A percentile compares a stretch with the other conserved stretches of the same genome.
These are phyloP conservation scores for Aurantiochytrium sp. DNA, from an alignment of 108 stramenopile species.

Conservation along the genomic window DNA sequence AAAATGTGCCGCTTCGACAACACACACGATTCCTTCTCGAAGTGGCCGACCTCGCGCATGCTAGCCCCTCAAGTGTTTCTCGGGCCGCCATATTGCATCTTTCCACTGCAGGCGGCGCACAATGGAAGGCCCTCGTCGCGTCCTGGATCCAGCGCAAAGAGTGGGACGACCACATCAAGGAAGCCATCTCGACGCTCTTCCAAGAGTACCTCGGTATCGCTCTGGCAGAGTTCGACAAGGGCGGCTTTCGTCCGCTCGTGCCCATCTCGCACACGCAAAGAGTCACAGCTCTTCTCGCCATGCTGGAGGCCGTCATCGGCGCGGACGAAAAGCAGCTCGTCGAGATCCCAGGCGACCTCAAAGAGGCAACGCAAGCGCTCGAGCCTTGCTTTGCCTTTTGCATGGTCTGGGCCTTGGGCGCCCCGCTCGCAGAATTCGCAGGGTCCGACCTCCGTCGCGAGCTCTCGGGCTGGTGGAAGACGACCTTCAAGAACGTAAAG, in stretches of 20 bases:
- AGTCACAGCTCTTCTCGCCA: conserved; percentile 63
- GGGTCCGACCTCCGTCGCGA: conserved; percentile 70
- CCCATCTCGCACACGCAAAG: conserved; percentile 59
- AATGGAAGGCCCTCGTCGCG: conserved; percentile 71
- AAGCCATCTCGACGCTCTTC: conserved; percentile 44
- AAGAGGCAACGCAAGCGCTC: conserved; percentile 46
- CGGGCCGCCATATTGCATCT: conserved; percentile 78
- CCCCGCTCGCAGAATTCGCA: conserved; percentile 59
- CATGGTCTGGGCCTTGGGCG: conserved; percentile 71
- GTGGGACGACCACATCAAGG: conserved; percentile 40
- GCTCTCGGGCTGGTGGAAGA: conserved; percentile 70
- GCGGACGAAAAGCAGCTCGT: conserved; percentile 41
- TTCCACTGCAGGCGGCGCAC: conserved; percentile 68
- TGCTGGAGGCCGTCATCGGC: conserved; percentile 65
- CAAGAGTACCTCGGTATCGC: conserved; percentile 46
- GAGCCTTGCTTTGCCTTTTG: conserved; percentile 71
- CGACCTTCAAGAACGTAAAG: conserved; percentile 68
- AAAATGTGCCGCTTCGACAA: conserved; percentile 70
- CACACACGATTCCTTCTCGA: conserved; percentile 81
- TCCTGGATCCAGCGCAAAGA: conserved; percentile 57
- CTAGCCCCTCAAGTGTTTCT: conserved; percentile 73
- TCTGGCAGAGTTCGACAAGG: background rate
- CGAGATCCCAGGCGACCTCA: background rate
- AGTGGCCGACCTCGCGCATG: conserved; percentile 73
- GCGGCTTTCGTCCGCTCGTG: conserved; percentile 47